Evolutionary conservation across 1,139 yeast species (phyloP).

Genomic region (Suhomyces anneliseae): DNA sequence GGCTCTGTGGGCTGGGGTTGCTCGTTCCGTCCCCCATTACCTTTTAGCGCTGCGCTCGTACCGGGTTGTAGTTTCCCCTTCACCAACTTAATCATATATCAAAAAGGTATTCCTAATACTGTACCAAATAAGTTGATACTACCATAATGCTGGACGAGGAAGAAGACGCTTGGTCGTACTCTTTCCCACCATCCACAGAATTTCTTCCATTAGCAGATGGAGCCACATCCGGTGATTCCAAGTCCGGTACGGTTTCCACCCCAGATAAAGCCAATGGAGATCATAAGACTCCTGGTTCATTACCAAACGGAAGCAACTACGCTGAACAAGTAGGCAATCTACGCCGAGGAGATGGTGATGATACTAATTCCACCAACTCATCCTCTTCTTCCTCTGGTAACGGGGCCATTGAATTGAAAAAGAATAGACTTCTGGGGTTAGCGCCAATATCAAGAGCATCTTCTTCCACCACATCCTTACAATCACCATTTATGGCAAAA

Average conservation of each 20-base stretch:
- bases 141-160: constrained; percentile 25
- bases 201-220: constrained; percentile 18
- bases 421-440: constrained; percentile 7
- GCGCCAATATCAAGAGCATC: constrained; percentile 15
- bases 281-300: too few species aligned
- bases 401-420: neutral
- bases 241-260: neutral
- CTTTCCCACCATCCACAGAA: constrained; percentile 45
- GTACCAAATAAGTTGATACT: neutral
- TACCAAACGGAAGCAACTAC: neutral
- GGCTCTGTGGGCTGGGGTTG: too few species aligned
- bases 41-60: too few species aligned
- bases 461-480: constrained; percentile 33
- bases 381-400: constrained; percentile 7
- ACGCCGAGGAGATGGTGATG: constrained; percentile 10
- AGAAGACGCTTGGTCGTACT: constrained; percentile 48
- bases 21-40: too few species aligned
- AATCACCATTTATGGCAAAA: constrained; percentile 42
- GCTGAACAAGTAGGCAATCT: constrained; percentile 4
- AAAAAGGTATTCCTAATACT: too few species aligned
- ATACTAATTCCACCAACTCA: constrained; percentile 11
- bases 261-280: neutral
- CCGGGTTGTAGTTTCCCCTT: too few species aligned
- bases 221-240: neutral
- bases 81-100: too few species aligned